Percentiles rank a stretch among this genome's conserved stretches.
Conservation (phyloP, 2,329 filamentous ascomycete genomes). For the Cordyceps militaris region DNA sequence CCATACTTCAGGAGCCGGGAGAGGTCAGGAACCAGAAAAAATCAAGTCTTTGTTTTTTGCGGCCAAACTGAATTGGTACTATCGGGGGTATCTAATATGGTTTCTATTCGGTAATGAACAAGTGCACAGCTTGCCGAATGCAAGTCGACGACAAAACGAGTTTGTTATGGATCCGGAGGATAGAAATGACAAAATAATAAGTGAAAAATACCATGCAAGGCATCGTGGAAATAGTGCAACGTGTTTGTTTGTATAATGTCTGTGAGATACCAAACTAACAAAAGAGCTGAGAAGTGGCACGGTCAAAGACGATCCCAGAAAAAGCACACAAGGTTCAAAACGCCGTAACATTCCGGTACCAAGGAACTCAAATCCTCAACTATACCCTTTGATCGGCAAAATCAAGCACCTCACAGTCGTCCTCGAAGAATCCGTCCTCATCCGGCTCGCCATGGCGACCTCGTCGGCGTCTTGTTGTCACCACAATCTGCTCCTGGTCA, state of each 20-base stretch:
- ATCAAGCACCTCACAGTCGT: conserved; percentile 86
- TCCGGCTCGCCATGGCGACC: conserved; percentile 43
- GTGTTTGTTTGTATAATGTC: not conserved
- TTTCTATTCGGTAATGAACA: conserved; percentile 25
- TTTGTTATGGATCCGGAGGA: not conserved
- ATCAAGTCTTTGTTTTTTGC: not conserved
- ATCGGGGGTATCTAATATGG: conserved; percentile 26
- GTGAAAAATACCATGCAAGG: not conserved
- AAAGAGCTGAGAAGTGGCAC: conserved; percentile 11
- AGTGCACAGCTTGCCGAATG: not conserved
- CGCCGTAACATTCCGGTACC: not conserved
- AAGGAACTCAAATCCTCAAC: conserved; percentile 17
- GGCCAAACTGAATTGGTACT: conserved; percentile 9
- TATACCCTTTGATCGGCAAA: conserved; percentile 68
- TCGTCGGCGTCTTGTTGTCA: conserved; percentile 65
- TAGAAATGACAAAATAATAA: conserved; percentile 7
- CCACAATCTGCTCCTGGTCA: conserved; percentile 70
- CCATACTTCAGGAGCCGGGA: not conserved
- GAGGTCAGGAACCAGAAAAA: not conserved
- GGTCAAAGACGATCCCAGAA: conserved; percentile 18
- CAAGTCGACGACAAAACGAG: not conserved
- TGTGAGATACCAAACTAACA: conserved; percentile 2
- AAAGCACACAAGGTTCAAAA: conserved; percentile 10
- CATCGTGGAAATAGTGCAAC: not conserved
- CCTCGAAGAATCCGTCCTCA: conserved; percentile 80